Base-by-base conservation (phyloP, 2,329 filamentous ascomycete species). In the Aspergillus felis region DNA sequence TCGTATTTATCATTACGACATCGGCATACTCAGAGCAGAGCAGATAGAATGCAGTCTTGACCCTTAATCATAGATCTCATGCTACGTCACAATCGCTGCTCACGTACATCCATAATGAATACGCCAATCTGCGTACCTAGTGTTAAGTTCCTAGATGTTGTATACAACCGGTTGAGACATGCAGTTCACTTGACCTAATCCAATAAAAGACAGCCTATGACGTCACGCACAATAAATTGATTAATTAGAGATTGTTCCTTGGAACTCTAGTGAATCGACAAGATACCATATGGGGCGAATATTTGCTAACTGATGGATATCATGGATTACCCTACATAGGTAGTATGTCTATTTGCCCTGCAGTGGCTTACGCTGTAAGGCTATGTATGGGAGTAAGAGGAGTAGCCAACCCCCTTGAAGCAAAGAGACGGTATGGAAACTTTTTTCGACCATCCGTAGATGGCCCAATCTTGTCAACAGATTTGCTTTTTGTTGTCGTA, bases 381-480 rank as follows among this genome's bases (percentile, higher is more conserved):
- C 41, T 44, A 12, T 22, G 41, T 44, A 22, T 44, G n/a, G 41
- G 20, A 44, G 7, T 22, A 20, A 32, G 5, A 14, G 12, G 32
- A 24, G 22, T 44, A 25, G 25, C 5, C 3, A 10, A 10, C 41
- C 8, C n/a, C n/a, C 41, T 44, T 2, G 10, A 44, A n/a, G 41
- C 22, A 44, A 9, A 50, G 49, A 42, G 57, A 52, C 29, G 17
- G 27, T 24, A 35, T 51, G 49, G 32, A 57, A 59, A 59, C 57
- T 60, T 60, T 58, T 59, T 51, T 44, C 49, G 46, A 29, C 28
- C 35, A 48, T 54, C 44, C 44, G 27, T 14, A 54, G 25, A 28
- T 14, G 20, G 52, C 29, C 52, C 25, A 38, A 22, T 27, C 22
- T n/a, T 9, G 27, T 42, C 25, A 32, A 42, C 41, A 44, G n/a